Conservation (phyloP, 495 filamentous ascomycete species). For the Penicillium steckii region DNA sequence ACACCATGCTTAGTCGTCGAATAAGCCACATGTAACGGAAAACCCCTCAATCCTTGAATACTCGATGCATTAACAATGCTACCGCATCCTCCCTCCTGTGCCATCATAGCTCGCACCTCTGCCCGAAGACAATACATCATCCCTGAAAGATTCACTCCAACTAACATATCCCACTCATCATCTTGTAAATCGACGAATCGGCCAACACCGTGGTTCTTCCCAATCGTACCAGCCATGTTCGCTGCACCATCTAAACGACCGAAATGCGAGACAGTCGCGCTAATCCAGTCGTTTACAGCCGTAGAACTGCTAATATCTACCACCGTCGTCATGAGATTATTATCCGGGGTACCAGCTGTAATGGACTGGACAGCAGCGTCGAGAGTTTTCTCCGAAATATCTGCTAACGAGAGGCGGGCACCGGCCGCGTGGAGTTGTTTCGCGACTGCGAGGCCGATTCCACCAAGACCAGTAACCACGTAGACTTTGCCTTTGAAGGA, state of each 20-base stretch:
- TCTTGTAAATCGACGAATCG: constrained; percentile 39
- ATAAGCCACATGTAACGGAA: constrained; percentile 50
- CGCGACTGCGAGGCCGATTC: constrained; percentile 58
- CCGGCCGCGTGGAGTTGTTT: constrained; percentile 47
- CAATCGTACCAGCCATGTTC: constrained; percentile 56
- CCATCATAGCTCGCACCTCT: constrained; percentile 46
- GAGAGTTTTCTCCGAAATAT: constrained; percentile 44
- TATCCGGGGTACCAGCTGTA: not conserved
- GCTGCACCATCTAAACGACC: constrained; percentile 55
- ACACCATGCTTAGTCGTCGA: constrained; percentile 59
- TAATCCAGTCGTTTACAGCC: constrained; percentile 50
- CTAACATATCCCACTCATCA: constrained; percentile 52
- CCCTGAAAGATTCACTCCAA: constrained; percentile 56
- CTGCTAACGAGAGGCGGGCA: constrained; percentile 51
- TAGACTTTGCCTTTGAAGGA: constrained; percentile 45
- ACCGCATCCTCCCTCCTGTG: constrained; percentile 25
- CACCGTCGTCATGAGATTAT: constrained; percentile 25
- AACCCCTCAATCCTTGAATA: constrained; percentile 53
- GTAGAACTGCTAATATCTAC: constrained; percentile 40
- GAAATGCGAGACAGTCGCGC: constrained; percentile 38
- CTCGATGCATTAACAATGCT: constrained; percentile 63
- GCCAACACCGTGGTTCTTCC: constrained; percentile 30
- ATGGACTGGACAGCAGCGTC: constrained; percentile 14
- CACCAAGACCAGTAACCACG: constrained; percentile 54
- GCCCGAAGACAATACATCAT: constrained; percentile 58